Base-by-base conservation (phyloP, 192 early-diverging fungal genomes). In the Lobosporangium transversale region DNA sequence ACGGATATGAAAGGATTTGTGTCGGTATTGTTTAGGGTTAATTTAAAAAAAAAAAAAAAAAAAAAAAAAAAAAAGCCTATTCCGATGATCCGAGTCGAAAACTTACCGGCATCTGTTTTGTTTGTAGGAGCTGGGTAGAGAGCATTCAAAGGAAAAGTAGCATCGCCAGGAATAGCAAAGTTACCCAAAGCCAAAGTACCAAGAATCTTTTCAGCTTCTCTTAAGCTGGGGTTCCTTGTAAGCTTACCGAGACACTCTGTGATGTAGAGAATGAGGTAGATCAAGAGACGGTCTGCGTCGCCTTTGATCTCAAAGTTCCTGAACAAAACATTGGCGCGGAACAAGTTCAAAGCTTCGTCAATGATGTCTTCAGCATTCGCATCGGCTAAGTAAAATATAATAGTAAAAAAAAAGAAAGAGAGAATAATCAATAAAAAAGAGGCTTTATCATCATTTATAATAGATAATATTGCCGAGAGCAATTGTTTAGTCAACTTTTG, bases 241-340 rank as follows among this genome's bases (percentile, higher is more conserved):
- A 97, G 81, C 36, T 88, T 90, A 65, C 76, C 64, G 42, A 95
- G 78, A 68, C 91, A 92, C 58, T 95, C 91, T 64, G 94, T 93
- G 57, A 97, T 95, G 67, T 92, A 97, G 27, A 99, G 85, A 37
- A 94, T 93, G 9, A 95, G 69, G 83, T 99, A 99, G 66, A 99
- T 97, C 24, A 99, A 84, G 30, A 97, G 89, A 42, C 96, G 88
- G 85, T 99, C 98, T 53, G 86, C 93, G 47, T 79, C 76, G 33
- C 97, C 98, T 74, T 98, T 95, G 79, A 99, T 95, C 71, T 99
- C 97, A 89, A 99, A 99, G 88, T 99, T 99, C 59, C 95, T 89
- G 88, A 98, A 99, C 50, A 98, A 86, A 73, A 93, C 92, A 81
- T 99, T 99, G 58, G 97, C 94, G 29, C 96, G 89, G 88, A 95